Evolutionary conservation across 768 basidiomycete species (phyloP), one percentile per base, ranked within the genome.

Genomic region (Lentinula lateritia): DNA sequence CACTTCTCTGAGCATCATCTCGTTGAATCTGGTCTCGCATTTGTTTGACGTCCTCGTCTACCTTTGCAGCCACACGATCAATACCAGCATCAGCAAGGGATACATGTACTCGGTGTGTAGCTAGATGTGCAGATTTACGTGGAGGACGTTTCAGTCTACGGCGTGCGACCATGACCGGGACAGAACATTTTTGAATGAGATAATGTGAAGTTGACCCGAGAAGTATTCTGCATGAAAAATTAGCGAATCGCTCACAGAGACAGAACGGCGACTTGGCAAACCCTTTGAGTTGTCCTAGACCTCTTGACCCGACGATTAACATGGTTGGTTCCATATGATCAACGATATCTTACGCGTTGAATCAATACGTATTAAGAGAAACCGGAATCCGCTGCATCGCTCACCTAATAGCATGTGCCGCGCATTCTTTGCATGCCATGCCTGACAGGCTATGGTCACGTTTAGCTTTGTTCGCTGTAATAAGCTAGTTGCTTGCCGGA

Each of bases 151-250:
- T 93, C 71, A 97, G 87, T 12, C 95, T 82, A 57, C 94, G 87
- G 58, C 95, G 92, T 5, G 95, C 93, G 58, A 96, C 93, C 95
- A 98, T 96, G 59, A 97, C 94, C 0, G 95, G 95, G 0, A 96
- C 95, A 15, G 93, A 93, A 63, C 93, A 95, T 74, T 93, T 95
- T 81, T 93, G 89, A 50, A 93, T 91, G 52, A 94, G 84, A 70
- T 98, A 98, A 73, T 98, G 93, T 1, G 93, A 96, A 1, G 94
- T 98, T 3, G 93, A 95, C 13, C 95, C 95, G 41, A 98, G 86
- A 3, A 98, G 80, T 66, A 96, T 95, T 32, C 94, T 95, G 20
- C 50, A 28, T 38, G 45, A 16, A 35, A 20, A 45, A 41, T 58
- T 48, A 65, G 55, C 23, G 61, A 52, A 39, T 48, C 2, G 28